Conservation (phyloP, 2,329 filamentous ascomycete genomes). For the Elsinoe necatrix region DNA sequence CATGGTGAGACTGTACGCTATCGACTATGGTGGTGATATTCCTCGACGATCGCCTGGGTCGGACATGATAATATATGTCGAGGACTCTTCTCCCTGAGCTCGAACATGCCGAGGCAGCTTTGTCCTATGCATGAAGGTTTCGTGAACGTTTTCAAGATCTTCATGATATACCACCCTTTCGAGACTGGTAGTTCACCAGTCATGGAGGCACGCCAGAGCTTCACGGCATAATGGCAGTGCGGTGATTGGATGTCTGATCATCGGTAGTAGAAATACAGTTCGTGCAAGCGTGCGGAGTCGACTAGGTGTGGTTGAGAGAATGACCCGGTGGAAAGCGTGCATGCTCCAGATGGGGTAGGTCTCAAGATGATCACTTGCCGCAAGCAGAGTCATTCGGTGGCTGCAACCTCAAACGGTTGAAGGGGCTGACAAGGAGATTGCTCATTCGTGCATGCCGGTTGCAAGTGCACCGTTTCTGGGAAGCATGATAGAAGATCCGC, state of each 20-base stretch:
- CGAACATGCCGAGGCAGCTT: background rate
- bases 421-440: background rate
- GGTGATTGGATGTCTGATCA: background rate
- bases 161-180: background rate
- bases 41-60: background rate
- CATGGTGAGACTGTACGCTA: conserved; percentile 11
- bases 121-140: background rate
- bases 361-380: background rate
- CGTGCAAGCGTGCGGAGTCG: background rate
- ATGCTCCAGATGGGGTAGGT: background rate
- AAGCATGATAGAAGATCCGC: conserved; percentile 9
- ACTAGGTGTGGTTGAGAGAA: background rate
- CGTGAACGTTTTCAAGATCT: background rate
- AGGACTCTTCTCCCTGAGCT: background rate
- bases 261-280: background rate
- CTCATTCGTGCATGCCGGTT: background rate
- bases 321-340: background rate
- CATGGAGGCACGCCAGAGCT: background rate
- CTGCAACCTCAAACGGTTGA: background rate
- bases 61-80: background rate
- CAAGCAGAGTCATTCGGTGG: background rate
- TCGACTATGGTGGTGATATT: background rate
- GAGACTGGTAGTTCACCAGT: background rate
- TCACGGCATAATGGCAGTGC: conserved; percentile 1
- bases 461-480: background rate